Evolutionary conservation across 441 rosid genomes (phyloP).

Genomic region (Populus trichocarpa): DNA sequence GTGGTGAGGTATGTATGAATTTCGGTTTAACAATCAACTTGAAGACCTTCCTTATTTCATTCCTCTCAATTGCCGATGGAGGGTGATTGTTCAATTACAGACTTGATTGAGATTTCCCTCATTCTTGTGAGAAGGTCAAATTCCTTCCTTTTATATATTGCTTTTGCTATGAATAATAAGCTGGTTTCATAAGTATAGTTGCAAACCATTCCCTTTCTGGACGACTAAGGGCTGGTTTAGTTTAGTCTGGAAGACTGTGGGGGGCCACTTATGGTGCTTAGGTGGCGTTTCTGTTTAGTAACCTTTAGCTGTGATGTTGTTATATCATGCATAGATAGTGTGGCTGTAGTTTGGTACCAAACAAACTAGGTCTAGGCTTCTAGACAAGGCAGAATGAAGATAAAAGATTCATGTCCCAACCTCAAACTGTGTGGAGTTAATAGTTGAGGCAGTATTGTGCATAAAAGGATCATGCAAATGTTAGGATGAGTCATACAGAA

Average conservation of each 20-base stretch:
- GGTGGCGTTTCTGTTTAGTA: neutral
- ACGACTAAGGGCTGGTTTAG: neutral
- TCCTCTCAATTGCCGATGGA: conserved; percentile 6
- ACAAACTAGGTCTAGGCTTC: neutral
- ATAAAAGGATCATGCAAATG: neutral
- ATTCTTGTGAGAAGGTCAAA: neutral
- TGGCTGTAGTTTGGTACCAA: neutral
- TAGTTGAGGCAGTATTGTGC: neutral
- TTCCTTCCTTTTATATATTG: neutral
- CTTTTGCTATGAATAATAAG: neutral
- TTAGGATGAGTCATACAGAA: neutral
- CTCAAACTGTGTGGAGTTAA: neutral
- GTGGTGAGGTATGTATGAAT: conserved; percentile 84
- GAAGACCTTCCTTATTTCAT: neutral
- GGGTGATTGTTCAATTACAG: neutral
- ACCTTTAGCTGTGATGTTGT: neutral
- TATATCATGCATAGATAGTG: neutral
- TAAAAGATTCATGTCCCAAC: neutral
- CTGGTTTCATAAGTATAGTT: neutral
- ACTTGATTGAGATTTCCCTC: neutral
- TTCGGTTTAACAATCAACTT: conserved; percentile 6
- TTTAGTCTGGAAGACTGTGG: neutral
- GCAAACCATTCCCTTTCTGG: neutral
- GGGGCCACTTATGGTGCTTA: neutral
- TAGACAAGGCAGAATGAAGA: neutral